Base-by-base conservation (phyloP, 129 eudicot genomes). In the Glebionis coronaria region DNA sequence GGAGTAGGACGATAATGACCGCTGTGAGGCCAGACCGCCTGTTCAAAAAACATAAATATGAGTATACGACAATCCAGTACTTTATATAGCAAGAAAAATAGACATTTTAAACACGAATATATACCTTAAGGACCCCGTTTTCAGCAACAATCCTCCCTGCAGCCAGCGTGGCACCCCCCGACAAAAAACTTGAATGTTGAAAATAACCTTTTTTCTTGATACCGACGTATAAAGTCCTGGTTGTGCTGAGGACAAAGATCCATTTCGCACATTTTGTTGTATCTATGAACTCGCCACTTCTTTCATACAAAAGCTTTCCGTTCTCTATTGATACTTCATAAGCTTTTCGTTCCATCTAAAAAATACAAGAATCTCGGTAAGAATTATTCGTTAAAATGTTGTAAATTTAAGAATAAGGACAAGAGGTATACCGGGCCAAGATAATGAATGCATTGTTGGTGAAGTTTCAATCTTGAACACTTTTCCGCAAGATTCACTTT, bases 201-300 rank as follows among this genome's bases (percentile, higher is more conserved):
- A 94, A 94, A 35, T 74, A 40, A 95, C 95, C 12, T 84, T 93
- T 51, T 94, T 89, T 62, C 89, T 70, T 31, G 82, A 82, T 75
- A n/a, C n/a, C n/a, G n/a, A n/a, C n/a, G n/a, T n/a, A n/a, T n/a
- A n/a, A n/a, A n/a, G n/a, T n/a, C n/a, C 76, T 86, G 3, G 90
- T 84, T 6, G 99, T 87, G 74, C 99, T 89, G 45, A 94, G 90
- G 14, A 94, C 99, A 74, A 94, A 94, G 59, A 94, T 94, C 97
- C 97, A 94, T 79, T 94, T 89, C 42, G 81, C 66, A 64, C 87
- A 88, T 67, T 84, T 82, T 20, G 84, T 75, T 14, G 99, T 82
- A 78, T 87, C 81, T 9, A 94, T 61, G 21, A 87, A 49, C 60
- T 84, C 81, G 29, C 87, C 93, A 0, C 71, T 82, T 79, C 82